Conservation (phyloP, 2,329 filamentous ascomycete species). For the Dactylellina sp. region DNA sequence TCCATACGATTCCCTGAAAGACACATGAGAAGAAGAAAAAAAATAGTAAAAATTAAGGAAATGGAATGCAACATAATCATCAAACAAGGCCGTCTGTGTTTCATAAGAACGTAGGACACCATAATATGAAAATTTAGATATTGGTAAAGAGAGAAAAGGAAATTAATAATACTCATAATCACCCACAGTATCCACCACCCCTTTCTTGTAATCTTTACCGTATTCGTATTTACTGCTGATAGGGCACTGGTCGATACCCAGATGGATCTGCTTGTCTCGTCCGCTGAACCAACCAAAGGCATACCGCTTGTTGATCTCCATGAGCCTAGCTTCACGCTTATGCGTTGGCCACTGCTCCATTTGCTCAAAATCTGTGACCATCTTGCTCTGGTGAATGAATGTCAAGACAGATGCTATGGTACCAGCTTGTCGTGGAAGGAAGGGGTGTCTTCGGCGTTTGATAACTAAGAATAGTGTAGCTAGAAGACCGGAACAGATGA, state of each 20-base stretch:
- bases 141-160: slow-evolving; percentile 4
- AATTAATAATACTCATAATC: slow-evolving; percentile 54
- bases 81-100: too few relatives aligned
- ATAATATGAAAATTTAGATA: too few relatives aligned
- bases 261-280: slow-evolving; percentile 78
- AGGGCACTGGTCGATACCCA: slow-evolving; percentile 75
- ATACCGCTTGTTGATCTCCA: slow-evolving; percentile 74
- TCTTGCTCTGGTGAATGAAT: slow-evolving; percentile 83
- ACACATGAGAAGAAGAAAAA: too few relatives aligned
- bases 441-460: slow-evolving; percentile 73
- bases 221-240: slow-evolving; percentile 52
- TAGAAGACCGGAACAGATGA: slow-evolving; percentile 76
- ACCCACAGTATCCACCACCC: slow-evolving; percentile 41
- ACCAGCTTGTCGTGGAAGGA: slow-evolving; percentile 80
- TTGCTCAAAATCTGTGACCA: slow-evolving; percentile 80
- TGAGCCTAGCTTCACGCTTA: slow-evolving; percentile 73
- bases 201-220: slow-evolving; percentile 54
- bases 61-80: too few relatives aligned
- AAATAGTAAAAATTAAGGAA: too few relatives aligned
- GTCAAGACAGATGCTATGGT: slow-evolving; percentile 81
- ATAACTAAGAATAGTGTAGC: slow-evolving; percentile 73
- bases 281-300: slow-evolving; percentile 82
- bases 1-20: too few relatives aligned
- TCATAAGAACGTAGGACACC: too few relatives aligned
- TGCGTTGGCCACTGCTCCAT: slow-evolving; percentile 73